Evolutionary conservation across 495 filamentous ascomycete genomes (phyloP), one percentile per base, ranked within the genome.

Genomic region (Neohortaea acidophila): DNA sequence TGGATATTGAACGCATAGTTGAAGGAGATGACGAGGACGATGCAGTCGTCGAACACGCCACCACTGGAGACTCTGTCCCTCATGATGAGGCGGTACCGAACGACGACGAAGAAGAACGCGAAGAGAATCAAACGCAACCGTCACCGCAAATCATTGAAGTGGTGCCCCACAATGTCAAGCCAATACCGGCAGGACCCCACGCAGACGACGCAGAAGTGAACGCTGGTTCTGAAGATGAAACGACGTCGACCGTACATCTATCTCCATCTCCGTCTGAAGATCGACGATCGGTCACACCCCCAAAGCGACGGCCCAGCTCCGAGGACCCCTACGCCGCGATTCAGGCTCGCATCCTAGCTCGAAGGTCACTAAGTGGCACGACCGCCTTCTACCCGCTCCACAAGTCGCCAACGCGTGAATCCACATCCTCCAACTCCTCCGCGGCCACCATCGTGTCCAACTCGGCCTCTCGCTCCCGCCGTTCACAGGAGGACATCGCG

Each of bases 401-500:
- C 7, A 35, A 32, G 3, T 26, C 39, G 20, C 21, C 37, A 1
- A 36, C 27, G 32, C 6, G 19, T 9, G 27, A 48, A 15, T 37
- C 48, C 9, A 20, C 38, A 23, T 41, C 40, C 21, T 39, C 32
- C 25, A 19, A 13, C 26, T 37, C 45, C 18, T 41, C 45, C 22
- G 32, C 78, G 47, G 61, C 65, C 21, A 68, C 76, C 37, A 11
- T 39, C 33, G 11, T 77, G 48, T 62, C 65, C 14, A 67, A 72
- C 33, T 2, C 39, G 32, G n/a, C 57, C 46, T 13, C 60, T 37
- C 31, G 43, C 55, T 32, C 45, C 2, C 33, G 15, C 58, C 45
- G 18, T 29, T 59, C 70, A 35, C 65, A 72, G 17, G 62, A 70
- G 35, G 65, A 73, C 23, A 63, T 85, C 18, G 73, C 81, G 1